Conservation (phyloP, 202 grass and related monocot species). For the Musa balbisiana region DNA sequence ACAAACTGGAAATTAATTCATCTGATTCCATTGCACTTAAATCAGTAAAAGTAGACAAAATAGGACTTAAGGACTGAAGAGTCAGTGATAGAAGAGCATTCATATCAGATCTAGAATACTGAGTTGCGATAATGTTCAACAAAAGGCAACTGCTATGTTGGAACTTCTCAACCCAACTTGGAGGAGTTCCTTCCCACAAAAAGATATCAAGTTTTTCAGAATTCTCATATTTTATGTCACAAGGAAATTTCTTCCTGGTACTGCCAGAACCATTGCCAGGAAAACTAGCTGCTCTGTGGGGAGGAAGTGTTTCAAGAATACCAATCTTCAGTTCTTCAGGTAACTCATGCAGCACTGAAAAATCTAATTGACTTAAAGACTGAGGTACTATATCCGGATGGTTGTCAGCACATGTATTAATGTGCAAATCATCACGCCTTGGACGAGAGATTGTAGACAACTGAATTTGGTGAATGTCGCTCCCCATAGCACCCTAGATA, state of each 20-base stretch:
- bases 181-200: constrained; percentile 13
- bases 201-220: background rate
- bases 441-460: background rate
- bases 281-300: background rate
- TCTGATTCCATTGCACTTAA: background rate
- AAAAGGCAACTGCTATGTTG: background rate
- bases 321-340: constrained; percentile 12
- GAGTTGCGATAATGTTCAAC: constrained; percentile 2
- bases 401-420: background rate
- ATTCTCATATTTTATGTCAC: background rate
- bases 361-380: constrained; percentile 9
- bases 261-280: background rate
- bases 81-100: constrained; percentile 1
- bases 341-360: constrained; percentile 4
- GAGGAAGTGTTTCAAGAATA: constrained; percentile 2
- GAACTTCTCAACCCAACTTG: constrained; percentile 15
- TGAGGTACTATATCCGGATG: background rate
- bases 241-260: background rate
- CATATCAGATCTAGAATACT: background rate
- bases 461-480: constrained; percentile 6
- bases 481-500: background rate
- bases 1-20: background rate
- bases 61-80: background rate
- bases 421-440: background rate
- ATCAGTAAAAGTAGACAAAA: background rate